Evolutionary conservation across 148 eudicot genomes (phyloP).

Genomic region (Camellia japonica): DNA sequence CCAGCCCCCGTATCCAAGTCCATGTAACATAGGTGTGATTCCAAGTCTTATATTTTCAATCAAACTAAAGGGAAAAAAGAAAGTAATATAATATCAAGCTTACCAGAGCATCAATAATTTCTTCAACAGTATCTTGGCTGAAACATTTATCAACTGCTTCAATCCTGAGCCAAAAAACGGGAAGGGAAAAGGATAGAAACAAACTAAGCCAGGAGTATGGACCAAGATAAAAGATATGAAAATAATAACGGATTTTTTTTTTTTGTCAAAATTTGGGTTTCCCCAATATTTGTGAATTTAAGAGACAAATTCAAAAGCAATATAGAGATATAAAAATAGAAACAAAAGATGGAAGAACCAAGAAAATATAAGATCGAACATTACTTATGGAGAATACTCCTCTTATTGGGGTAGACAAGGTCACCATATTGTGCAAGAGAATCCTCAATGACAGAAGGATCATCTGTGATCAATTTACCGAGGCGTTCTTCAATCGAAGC

Average conservation of each 20-base stretch:
- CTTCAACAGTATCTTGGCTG: constrained; percentile 84
- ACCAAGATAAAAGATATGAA: not conserved
- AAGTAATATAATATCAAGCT: constrained; percentile 22
- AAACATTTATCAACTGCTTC: constrained; percentile 76
- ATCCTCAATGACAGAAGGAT: constrained; percentile 65
- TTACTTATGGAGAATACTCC: constrained; percentile 75
- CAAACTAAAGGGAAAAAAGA: not conserved
- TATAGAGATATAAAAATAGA: not conserved
- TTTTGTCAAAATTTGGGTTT: not conserved
- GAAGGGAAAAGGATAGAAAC: not conserved
- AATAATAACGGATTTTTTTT: not conserved
- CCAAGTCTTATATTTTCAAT: not conserved
- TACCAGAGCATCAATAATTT: constrained; percentile 79
- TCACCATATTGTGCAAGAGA: constrained; percentile 95
- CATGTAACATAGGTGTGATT: not conserved
- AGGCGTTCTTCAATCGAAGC: constrained; percentile 81
- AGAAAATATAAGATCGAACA: constrained; percentile 16
- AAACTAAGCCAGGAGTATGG: not conserved
- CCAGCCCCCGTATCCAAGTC: no score
- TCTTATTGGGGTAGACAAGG: constrained; percentile 74
- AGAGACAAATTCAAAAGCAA: not conserved
- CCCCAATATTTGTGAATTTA: not conserved
- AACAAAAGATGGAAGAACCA: not conserved
- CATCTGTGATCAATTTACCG: constrained; percentile 78
- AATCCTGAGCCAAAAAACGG: constrained; percentile 50